phyloP scores from a whole-genome alignment of 495 filamentous ascomycete genomes.

The Cercophora samala region DNA sequence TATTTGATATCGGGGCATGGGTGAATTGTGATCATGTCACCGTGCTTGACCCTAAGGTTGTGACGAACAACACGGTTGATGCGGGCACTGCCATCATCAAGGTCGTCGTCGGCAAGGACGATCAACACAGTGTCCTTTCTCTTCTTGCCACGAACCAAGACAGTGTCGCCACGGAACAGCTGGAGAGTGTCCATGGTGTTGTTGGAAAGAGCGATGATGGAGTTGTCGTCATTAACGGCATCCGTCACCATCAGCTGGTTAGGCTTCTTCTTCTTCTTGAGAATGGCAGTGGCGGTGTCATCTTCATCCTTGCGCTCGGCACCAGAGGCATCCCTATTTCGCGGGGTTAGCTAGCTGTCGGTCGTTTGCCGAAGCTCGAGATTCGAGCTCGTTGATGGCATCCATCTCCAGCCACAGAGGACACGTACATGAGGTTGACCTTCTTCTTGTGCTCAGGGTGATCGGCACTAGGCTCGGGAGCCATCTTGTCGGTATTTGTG shows the following conservation, averaged over 20 bases:
- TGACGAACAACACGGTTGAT: conserved; percentile 98
- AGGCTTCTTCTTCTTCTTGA: conserved; percentile 99
- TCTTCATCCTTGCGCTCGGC: conserved; percentile 82
- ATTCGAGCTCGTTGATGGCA: background rate
- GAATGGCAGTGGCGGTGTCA: conserved; percentile 92
- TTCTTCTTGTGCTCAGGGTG: conserved; percentile 87
- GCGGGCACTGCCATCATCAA: conserved; percentile 92
- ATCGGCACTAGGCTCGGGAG: conserved; percentile 36
- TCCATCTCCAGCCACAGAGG: background rate
- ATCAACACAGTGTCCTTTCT: conserved; percentile 98
- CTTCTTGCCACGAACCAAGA: conserved; percentile 98
- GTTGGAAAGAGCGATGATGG: conserved; percentile 95
- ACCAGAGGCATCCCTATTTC: conserved; percentile 78
- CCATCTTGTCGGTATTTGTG: conserved; percentile 32
- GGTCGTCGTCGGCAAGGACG: conserved; percentile 93
- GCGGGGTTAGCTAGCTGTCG: conserved; percentile 30
- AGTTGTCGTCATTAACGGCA: conserved; percentile 98
- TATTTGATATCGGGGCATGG: conserved; percentile 99
- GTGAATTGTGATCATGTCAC: conserved; percentile 94
- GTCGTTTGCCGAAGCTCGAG: background rate
- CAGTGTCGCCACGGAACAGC: conserved; percentile 97
- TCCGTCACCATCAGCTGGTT: conserved; percentile 99
- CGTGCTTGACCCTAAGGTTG: conserved; percentile 97
- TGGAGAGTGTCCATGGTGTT: conserved; percentile 98
- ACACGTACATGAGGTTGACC: conserved; percentile 81